Base-by-base conservation (phyloP, 1,284 basidiomycete species). In the Mycosarcoma mackinlayi region DNA sequence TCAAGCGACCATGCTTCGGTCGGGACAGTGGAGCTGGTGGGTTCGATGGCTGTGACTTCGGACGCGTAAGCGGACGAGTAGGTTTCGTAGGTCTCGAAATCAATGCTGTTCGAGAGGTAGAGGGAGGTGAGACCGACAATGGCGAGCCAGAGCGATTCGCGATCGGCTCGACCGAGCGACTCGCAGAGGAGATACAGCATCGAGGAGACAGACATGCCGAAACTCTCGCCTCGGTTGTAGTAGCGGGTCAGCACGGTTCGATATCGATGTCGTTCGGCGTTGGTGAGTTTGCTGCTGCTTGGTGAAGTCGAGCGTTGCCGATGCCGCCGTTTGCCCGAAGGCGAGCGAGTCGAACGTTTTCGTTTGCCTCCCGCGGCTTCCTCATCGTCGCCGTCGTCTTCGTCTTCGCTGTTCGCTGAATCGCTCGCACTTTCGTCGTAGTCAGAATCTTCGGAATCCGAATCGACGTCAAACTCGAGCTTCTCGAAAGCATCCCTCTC, bases 111-210 rank as follows among this genome's bases (percentile, higher is more conserved):
- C 14, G 91, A 88, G 28, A 88, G 88, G 83, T 97, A 98, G 85
- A 98, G 96, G 79, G 90, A 90, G 10, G 96, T 98, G 21, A 98
- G 86, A 19, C 93, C 94, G 42, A 98, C 87, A 61, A 98, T 94
- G 16, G 94, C 93, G 41, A 95, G 87, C 92, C 92, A 93, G 80
- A 99, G 86, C 6, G 93, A 87, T 82, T 98, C 94, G 79, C 94
- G 93, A 82, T 97, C 94, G 11, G 91, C 90, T 24, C 94, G 88
- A 77, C 95, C 93, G 13, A 97, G 87, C 11, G 89, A 87, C 6
- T 91, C 93, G 13, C 94, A 92, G 5, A 99, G 88, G 57, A 94
- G 87, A 80, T 96, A 98, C 50, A 98, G 88, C 33, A 91, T 91
- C 16, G 90, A 90, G 3, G 94, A 89, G 10, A 92, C 92, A 72